These are phyloP conservation scores for Aspergillus kassunensis DNA, from an alignment of 495 filamentous ascomycete genomes.

Conservation along the genomic window DNA sequence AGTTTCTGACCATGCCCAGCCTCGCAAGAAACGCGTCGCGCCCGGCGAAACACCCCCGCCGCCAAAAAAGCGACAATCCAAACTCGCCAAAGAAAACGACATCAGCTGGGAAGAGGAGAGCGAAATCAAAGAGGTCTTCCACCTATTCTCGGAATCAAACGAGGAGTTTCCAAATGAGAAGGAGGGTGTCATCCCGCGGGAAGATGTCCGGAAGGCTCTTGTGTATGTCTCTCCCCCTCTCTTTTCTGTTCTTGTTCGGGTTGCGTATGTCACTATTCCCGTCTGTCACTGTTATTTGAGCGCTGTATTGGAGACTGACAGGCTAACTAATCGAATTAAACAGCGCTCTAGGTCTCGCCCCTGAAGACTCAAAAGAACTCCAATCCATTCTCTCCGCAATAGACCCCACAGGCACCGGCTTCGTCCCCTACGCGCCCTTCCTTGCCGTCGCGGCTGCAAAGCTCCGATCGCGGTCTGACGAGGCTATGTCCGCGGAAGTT, in stretches of 20 bases:
- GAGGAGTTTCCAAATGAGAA: conserved; percentile 63
- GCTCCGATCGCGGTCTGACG: conserved; percentile 52
- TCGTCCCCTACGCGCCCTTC: conserved; percentile 71
- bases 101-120: conserved; percentile 77
- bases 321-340: too few relatives aligned
- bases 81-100: conserved; percentile 83
- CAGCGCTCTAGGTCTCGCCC: conserved; percentile 73
- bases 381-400: conserved; percentile 69
- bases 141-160: conserved; percentile 60
- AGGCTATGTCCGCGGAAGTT: conserved; percentile 62
- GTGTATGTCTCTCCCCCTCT: conserved; percentile 52
- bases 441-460: conserved; percentile 82
- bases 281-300: background rate
- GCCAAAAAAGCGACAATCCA: conserved; percentile 61
- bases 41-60: conserved; percentile 26
- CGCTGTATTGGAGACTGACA: too few relatives aligned
- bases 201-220: conserved; percentile 77
- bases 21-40: conserved; percentile 39
- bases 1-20: conserved; percentile 28
- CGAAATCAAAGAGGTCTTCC: conserved; percentile 87
- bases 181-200: conserved; percentile 67
- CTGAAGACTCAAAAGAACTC: conserved; percentile 59
- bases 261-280: background rate
- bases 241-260: background rate
- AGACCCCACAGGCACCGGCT: conserved; percentile 76